Base-by-base conservation (phyloP, 2,329 filamentous ascomycete genomes). In the Colletotrichum sp. region DNA sequence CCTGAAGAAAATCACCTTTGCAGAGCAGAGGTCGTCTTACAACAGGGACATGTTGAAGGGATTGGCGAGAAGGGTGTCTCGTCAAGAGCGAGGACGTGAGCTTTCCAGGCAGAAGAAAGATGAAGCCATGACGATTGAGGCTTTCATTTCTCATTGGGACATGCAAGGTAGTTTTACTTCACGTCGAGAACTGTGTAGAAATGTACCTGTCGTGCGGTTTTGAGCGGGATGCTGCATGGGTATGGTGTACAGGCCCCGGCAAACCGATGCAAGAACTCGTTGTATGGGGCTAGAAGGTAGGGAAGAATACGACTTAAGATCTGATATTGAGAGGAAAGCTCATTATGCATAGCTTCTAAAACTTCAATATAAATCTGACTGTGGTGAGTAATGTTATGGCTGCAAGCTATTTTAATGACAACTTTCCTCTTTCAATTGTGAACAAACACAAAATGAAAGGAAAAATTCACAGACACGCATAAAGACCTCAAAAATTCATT, bases 1-100 rank as follows among this genome's bases (percentile, higher is more conserved):
- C 12, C 0, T 3, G 18, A n/a, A 47, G 1, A 9, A 47, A n/a
- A 4, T 21, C 6, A 6, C 0, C 0, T 1, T n/a, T 47, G 5
- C 18, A 0, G 18, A 6, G 9, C 5, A 47, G 2, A n/a, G 0
- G 1, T 6, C 6, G 38, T 21, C 5, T 0, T 12, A 21, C 0
- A 4, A n/a, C 18, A 7, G 0, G 18, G 3, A 6, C 18, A 9
- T 21, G 1, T 7, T n/a, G 6, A 6, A 6, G 11, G 18, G 0
- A 13, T 4, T 7, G 18, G 38, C 18, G 18, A 2, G 18, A 47
- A 47, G 38, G 18, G 0, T 3, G 38, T 47, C 18, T 12, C 38
- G 18, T 47, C 11, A 12, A n/a, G 38, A 47, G 5, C 0, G 18
- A 12, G 0, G 38, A n/a, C 18, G 18, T 4, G 38, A 4, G 38